Conservation (phyloP, 768 basidiomycete genomes). For the Podaxis sp. region DNA sequence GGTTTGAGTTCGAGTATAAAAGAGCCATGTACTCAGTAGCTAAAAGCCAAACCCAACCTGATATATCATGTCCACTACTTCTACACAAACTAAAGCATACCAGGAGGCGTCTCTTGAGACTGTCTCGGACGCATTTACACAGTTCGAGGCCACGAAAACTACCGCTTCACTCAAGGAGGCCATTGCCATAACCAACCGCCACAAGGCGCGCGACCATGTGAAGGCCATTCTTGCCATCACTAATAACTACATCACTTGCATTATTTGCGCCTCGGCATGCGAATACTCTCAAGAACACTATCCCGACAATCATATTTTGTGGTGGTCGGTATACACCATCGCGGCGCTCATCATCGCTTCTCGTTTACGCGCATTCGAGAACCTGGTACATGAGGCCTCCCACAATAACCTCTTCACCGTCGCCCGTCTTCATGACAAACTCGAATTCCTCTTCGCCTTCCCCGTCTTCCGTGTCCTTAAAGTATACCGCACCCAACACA, state of each 20-base stretch:
- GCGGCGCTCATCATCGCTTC: conserved; percentile 8
- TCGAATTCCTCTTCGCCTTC: conserved; percentile 9
- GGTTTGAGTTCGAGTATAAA: background rate
- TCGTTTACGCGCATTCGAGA: conserved; percentile 9
- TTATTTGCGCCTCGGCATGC: conserved; percentile 5
- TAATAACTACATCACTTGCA: conserved; percentile 10
- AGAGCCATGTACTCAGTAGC: background rate
- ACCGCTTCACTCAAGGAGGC: conserved; percentile 4
- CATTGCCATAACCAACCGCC: conserved; percentile 3
- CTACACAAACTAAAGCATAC: background rate
- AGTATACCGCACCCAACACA: conserved; percentile 8
- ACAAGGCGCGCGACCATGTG: conserved; percentile 5
- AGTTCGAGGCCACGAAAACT: conserved; percentile 4
- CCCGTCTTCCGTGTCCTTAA: conserved; percentile 10
- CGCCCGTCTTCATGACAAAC: conserved; percentile 8
- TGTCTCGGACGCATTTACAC: background rate
- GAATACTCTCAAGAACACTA: conserved; percentile 3
- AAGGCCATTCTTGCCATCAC: conserved; percentile 1
- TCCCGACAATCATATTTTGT: background rate
- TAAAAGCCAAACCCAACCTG: background rate
- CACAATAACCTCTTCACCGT: conserved; percentile 9
- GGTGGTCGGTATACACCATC: background rate
- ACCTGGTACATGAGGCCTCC: conserved; percentile 6
- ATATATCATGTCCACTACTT: background rate
- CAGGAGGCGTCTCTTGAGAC: background rate